These are phyloP conservation scores for Pseudocercospora pini-densiflorae DNA, from an alignment of 2,329 filamentous ascomycete genomes.

Conservation along the genomic window DNA sequence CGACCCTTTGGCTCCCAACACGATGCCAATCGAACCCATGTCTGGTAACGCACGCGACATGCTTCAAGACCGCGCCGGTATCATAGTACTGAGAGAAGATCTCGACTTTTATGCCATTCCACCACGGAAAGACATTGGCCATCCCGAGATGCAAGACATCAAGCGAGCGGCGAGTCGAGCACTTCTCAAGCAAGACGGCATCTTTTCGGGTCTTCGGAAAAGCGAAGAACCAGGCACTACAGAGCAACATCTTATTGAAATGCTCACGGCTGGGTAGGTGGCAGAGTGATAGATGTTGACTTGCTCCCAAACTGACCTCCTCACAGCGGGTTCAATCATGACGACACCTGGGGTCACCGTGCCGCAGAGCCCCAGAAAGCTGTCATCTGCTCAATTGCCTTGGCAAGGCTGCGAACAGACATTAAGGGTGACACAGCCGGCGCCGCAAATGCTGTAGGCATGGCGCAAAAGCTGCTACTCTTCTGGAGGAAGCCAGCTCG, in stretches of 20 bases:
- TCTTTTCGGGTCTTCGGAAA: constrained; percentile 92
- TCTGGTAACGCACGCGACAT: constrained; percentile 68
- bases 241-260: constrained; percentile 97
- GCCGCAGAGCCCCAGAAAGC: constrained; percentile 99
- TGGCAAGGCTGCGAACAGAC: constrained; percentile 90
- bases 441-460: constrained; percentile 81
- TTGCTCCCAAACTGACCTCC: background rate
- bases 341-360: constrained; percentile 93
- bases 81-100: constrained; percentile 95
- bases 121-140: constrained; percentile 79
- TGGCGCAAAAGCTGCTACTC: constrained; percentile 96
- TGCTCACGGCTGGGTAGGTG: constrained; percentile 93
- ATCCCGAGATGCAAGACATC: constrained; percentile 91
- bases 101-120: constrained; percentile 98
- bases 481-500: constrained; percentile 98
- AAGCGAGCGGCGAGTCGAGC: constrained; percentile 89
- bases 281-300: background rate
- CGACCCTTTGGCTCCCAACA: constrained; percentile 60
- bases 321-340: constrained; percentile 88
- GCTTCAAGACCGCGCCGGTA: constrained; percentile 86
- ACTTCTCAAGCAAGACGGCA: constrained; percentile 87
- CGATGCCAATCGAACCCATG: constrained; percentile 72
- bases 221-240: constrained; percentile 96
- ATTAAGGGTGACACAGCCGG: constrained; percentile 69
- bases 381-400: constrained; percentile 93